Base-by-base conservation (phyloP, 176 grass and related monocot species). In the Otatea glauca region DNA sequence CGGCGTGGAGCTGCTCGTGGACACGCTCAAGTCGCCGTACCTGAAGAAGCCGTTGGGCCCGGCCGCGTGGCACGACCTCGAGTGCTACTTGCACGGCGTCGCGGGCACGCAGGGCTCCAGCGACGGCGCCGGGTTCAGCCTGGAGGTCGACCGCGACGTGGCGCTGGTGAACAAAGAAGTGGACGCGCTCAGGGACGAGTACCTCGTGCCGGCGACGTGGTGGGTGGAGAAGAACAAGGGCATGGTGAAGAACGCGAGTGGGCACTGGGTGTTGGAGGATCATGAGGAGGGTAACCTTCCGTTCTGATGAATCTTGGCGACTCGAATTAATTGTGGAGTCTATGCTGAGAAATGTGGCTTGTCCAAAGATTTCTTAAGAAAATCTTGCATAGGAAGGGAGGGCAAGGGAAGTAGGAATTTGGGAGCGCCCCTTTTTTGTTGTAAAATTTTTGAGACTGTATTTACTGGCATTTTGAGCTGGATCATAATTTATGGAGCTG, bases 41-140 rank as follows among this genome's bases (percentile, higher is more conserved):
- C 61, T 96, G 29, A 96, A 90, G 89, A 20, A 21, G 3, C 88
- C 83, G 1, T 88, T 47, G 2, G 87, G 89, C 51, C 79, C 86
- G 2, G 62, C 21, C 8, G 74, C 66, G 10, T 94, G 93, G 93
- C 93, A 99, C 90, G 87, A 82, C 82, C 82, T 96, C 53, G 93
- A 99, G 89, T 81, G 86, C 38, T 96, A 94, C 88, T 34, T 99
- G 77, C 96, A 96, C 83, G 93, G 56, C 59, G 83, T 94, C 68
- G 96, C 93, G 2, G 96, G 96, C 32, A 84, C 88, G 35, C 89
- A 90, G 41, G 91, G 93, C 61, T 75, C 78, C 18, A 54, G 65
- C 15, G 75, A 68, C 47, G 50, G 35, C 6, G 82, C 25, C 29
- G 75, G 85, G 65, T 96, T 99, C 80, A 11, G 38, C 38, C 15